Evolutionary conservation across 108 stramenopile species (phyloP), one percentile per base, ranked within the genome.

Genomic region (Bacterosira constricta): DNA sequence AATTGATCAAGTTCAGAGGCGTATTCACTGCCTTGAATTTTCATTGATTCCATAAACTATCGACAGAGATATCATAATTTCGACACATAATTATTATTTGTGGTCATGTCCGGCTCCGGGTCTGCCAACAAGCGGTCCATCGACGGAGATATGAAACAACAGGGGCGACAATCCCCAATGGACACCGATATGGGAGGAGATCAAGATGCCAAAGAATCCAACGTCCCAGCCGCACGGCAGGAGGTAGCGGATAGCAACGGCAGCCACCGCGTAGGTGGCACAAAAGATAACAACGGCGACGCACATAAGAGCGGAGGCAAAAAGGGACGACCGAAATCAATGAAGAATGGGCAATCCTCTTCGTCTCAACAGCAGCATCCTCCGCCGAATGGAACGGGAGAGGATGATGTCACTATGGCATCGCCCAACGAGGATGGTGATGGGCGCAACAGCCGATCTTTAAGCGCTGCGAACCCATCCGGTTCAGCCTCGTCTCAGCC

Each of bases 251-350:
- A 56, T 20, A 17, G 55, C n/a, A n/a, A 12, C 27, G 27, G 12
- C 25, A 29, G 27, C n/a, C 35, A 32, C 25, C 32, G 30, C 30
- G 53, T 30, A 6, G 2, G 64, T 23, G 50, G 25, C 63, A 4
- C 25, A 12, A 26, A 66, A 25, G 17, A 56, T 25, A 36, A 13
- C 37, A 20, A 12, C 49, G 25, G 27, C 59, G 25, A 9, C 8
- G 41, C 17, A 9, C 17, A 10, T 11, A 45, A 44, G 7, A 34
- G 61, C 10, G 26, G 36, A 18, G 71, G 42, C 11, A 50, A 41
- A 12, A 61, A 72, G 52, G 71, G 53, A 1, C 58, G 71, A 8
- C 69, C 49, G 52, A 72, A 72, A 34, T 36, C 63, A n/a, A 63
- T 3, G n/a, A 31, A 63, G 34, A 45, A 63, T 26, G 63, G 42